These are phyloP conservation scores for Vaccinium vitisidaea DNA, from an alignment of 148 eudicot genomes.

Conservation along the genomic window DNA sequence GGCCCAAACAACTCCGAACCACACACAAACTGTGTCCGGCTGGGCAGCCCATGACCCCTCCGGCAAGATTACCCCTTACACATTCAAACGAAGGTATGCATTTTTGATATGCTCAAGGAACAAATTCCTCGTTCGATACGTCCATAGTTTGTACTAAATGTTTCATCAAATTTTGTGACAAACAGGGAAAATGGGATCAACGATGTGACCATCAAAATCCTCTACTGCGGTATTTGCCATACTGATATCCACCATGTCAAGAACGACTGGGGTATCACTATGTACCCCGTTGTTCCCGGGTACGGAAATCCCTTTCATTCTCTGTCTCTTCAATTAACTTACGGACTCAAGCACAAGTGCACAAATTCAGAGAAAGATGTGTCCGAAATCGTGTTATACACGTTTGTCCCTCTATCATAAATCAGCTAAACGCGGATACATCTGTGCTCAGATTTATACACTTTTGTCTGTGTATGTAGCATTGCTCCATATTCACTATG, in stretches of 20 bases:
- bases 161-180: not conserved
- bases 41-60: slow-evolving; percentile 96
- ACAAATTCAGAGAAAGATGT: too few species aligned
- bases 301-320: slow-evolving; percentile 17
- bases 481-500: too few species aligned
- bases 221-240: slow-evolving; percentile 89
- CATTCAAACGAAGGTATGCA: slow-evolving; percentile 75
- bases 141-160: not conserved
- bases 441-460: too few species aligned
- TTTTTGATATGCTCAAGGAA: not conserved
- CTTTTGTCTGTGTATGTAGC: too few species aligned
- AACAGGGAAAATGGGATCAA: slow-evolving; percentile 67
- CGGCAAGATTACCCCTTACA: slow-evolving; percentile 68
- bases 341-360: too few species aligned
- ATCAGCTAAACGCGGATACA: too few species aligned
- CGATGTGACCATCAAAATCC: slow-evolving; percentile 76
- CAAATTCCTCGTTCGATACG: not conserved
- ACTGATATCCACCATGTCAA: slow-evolving; percentile 72
- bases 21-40: slow-evolving; percentile 72
- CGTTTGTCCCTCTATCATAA: too few species aligned
- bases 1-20: slow-evolving; percentile 87
- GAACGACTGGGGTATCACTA: slow-evolving; percentile 90
- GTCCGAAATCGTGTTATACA: too few species aligned
- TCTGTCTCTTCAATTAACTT: too few species aligned
- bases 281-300: slow-evolving; percentile 97